A percentile compares a stretch with the other conserved stretches of the same genome.
Conservation (phyloP, 1,139 yeast species). For the Lodderomyces theae region DNA sequence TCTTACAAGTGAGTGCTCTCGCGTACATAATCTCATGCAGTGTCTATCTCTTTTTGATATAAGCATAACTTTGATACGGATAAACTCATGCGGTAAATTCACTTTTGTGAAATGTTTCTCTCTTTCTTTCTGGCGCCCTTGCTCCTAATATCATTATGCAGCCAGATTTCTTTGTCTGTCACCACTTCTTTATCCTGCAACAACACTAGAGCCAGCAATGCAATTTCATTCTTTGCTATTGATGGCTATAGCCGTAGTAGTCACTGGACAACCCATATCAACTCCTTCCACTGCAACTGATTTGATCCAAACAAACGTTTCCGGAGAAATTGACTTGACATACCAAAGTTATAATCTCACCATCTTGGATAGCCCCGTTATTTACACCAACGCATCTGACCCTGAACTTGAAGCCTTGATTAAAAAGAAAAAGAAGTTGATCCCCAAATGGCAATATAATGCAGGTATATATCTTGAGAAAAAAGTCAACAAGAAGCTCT, state of each 20-base stretch:
- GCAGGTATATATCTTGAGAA: conserved; percentile 15
- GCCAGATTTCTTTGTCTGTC: too few relatives aligned
- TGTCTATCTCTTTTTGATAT: conserved; percentile 1
- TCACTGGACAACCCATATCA: neutral
- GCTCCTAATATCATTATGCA: too few relatives aligned
- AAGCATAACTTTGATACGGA: neutral
- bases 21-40: neutral
- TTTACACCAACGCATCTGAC: conserved; percentile 1
- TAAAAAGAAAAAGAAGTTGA: conserved; percentile 11
- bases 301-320: neutral
- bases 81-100: neutral
- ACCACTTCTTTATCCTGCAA: neutral
- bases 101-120: neutral
- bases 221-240: neutral
- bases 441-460: conserved; percentile 13
- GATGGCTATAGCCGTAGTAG: neutral
- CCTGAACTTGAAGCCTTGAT: neutral
- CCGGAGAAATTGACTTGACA: neutral
- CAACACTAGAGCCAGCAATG: neutral
- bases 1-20: neutral
- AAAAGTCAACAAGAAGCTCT: conserved; percentile 13
- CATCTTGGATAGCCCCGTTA: neutral
- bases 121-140: neutral
- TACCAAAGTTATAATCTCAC: neutral
- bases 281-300: neutral